Conservation (phyloP, 768 basidiomycete genomes). For the Goffeauzyma gilvescens region DNA sequence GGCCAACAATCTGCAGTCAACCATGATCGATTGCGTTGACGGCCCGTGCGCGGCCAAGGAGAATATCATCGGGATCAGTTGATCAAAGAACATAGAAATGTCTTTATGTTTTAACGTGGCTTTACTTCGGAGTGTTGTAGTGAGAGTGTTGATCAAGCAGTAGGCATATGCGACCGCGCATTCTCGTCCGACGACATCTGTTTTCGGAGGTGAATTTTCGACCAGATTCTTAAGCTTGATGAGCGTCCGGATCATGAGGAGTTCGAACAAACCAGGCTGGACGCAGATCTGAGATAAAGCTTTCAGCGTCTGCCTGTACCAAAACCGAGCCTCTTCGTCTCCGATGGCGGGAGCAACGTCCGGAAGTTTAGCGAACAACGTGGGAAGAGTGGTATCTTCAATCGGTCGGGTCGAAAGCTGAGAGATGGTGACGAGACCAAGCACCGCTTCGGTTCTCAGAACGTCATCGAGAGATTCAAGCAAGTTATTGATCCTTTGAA, state of each 20-base stretch:
- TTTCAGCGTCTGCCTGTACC: slow-evolving; percentile 49
- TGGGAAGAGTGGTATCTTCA: slow-evolving; percentile 55
- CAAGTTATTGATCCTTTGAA: slow-evolving; percentile 55
- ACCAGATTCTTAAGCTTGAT: slow-evolving; percentile 49
- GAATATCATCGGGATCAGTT: slow-evolving; percentile 52
- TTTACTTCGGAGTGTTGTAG: slow-evolving; percentile 44
- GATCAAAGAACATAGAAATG: slow-evolving; percentile 60
- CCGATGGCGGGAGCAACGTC: slow-evolving; percentile 43
- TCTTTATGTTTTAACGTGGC: slow-evolving; percentile 45
- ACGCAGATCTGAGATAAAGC: slow-evolving; percentile 55
- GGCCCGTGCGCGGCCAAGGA: slow-evolving; percentile 40
- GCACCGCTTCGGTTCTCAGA: slow-evolving; percentile 22
- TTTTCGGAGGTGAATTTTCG: slow-evolving; percentile 24
- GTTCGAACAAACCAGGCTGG: slow-evolving; percentile 62
- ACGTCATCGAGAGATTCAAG: slow-evolving; percentile 38
- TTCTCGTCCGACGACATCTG: slow-evolving; percentile 28
- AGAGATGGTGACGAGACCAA: slow-evolving; percentile 32
- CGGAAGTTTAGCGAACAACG: slow-evolving; percentile 58
- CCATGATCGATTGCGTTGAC: slow-evolving; percentile 19
- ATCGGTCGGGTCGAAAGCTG: slow-evolving; percentile 45
- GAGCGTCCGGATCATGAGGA: slow-evolving; percentile 53
- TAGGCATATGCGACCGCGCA: slow-evolving; percentile 65
- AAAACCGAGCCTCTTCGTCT: slow-evolving; percentile 41
- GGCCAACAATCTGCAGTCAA: slow-evolving; percentile 42
- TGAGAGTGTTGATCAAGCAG: slow-evolving; percentile 54